phyloP scores from a whole-genome alignment of 805 yeast genomes.

The Isabelozyma gotoi region DNA sequence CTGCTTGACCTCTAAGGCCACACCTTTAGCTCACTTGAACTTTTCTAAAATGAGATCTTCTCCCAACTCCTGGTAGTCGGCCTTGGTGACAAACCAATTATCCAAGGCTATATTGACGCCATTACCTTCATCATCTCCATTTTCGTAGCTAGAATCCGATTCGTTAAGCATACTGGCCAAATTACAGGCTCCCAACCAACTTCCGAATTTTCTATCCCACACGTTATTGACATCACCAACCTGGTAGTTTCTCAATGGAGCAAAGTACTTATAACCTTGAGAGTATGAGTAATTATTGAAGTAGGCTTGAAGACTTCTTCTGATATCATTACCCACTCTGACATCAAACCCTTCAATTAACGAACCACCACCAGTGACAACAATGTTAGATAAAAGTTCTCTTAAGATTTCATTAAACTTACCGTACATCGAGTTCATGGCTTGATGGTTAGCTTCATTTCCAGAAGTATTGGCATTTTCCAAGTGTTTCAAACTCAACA shows the following conservation, averaged over 20 bases:
- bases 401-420: slow-evolving; percentile 41
- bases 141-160: slow-evolving; percentile 7
- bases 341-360: slow-evolving; percentile 55
- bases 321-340: slow-evolving; percentile 54
- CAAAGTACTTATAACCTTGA: slow-evolving; percentile 19
- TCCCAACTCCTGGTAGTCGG: slow-evolving; percentile 67
- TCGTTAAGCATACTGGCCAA: slow-evolving; percentile 63
- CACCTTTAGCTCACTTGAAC: slow-evolving; percentile 31
- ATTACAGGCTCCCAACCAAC: slow-evolving; percentile 75
- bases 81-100: slow-evolving; percentile 57
- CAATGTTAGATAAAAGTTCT: slow-evolving; percentile 40
- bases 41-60: slow-evolving; percentile 38
- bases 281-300: slow-evolving; percentile 48
- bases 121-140: slow-evolving; percentile 19
- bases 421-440: slow-evolving; percentile 9
- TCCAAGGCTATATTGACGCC: slow-evolving; percentile 39
- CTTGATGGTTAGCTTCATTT: slow-evolving; percentile 17
- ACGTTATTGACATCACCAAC: slow-evolving; percentile 30
- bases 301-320: slow-evolving; percentile 38
- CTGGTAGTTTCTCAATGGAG: slow-evolving; percentile 22
- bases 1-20: too few species aligned
- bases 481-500: slow-evolving; percentile 34
- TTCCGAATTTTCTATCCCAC: slow-evolving; percentile 57
- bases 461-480: slow-evolving; percentile 28
- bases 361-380: slow-evolving; percentile 63